Evolutionary conservation across 306 rosid species (phyloP).

Genomic region (Lithocarpus polystachyus): DNA sequence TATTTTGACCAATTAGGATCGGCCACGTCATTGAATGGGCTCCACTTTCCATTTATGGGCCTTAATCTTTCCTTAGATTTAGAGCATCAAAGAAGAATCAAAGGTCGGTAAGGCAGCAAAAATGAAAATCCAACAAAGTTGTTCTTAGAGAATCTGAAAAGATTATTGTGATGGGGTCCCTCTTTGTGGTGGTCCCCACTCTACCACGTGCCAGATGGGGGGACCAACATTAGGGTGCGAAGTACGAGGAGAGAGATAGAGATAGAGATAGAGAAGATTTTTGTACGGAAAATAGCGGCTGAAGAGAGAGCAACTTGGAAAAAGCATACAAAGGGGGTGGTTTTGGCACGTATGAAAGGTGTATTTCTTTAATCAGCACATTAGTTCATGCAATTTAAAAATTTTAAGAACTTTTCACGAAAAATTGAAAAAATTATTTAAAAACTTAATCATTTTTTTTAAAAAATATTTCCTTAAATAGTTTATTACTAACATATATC

Average conservation of each 20-base stretch:
- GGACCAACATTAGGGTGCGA: background rate
- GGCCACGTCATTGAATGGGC: constrained; percentile 18
- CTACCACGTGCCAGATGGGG: constrained; percentile 9
- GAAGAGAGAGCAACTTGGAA: background rate
- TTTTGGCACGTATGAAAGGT: constrained; percentile 12
- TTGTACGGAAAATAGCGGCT: constrained; percentile 35
- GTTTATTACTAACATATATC: too few species aligned
- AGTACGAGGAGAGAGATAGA: constrained; percentile 10
- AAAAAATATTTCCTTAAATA: too few species aligned
- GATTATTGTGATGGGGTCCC: constrained; percentile 15
- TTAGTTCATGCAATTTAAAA: too few species aligned
- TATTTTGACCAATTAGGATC: background rate
- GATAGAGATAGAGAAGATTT: background rate
- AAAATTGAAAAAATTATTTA: too few species aligned
- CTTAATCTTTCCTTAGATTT: background rate
- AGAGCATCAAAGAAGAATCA: background rate
- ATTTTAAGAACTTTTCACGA: too few species aligned
- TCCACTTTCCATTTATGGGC: constrained; percentile 21
- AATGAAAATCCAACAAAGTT: background rate
- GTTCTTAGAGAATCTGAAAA: constrained; percentile 2
- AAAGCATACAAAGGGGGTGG: background rate
- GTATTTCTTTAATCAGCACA: background rate
- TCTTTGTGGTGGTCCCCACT: constrained; percentile 24
- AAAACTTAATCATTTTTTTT: too few species aligned
- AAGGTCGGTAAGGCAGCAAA: background rate